Conservation (phyloP, 352 stramenopile species). For the Elongisporangium senticosum region DNA sequence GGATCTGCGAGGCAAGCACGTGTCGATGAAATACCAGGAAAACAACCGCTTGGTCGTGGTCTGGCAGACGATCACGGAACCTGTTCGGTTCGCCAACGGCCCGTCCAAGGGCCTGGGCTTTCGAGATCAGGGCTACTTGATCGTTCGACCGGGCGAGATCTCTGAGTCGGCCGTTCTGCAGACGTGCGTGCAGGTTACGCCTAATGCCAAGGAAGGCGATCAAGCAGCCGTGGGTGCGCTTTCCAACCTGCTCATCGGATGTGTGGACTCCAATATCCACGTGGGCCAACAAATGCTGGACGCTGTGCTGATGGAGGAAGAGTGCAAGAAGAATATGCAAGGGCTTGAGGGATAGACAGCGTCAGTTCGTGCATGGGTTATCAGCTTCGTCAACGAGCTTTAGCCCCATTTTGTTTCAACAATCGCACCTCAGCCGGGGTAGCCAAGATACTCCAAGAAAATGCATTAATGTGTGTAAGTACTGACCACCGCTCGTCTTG, state of each 20-base stretch:
- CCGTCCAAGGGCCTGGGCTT: slow-evolving; percentile 36
- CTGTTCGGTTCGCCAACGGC: slow-evolving; percentile 31
- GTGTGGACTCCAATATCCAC: slow-evolving; percentile 27
- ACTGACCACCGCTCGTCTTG: too few relatives aligned
- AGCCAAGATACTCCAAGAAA: too few relatives aligned
- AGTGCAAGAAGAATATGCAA: too few relatives aligned
- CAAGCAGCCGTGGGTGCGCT: slow-evolving; percentile 22
- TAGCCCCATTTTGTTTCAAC: too few relatives aligned
- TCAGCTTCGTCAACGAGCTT: too few relatives aligned
- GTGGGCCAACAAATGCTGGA: slow-evolving; percentile 18
- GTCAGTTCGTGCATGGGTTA: too few relatives aligned
- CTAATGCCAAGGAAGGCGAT: slow-evolving; percentile 14
- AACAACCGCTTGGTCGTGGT: slow-evolving; percentile 38
- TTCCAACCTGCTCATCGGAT: slow-evolving; percentile 28
- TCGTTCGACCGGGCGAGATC: slow-evolving; percentile 19
- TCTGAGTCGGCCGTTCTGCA: too few relatives aligned
- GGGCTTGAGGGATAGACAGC: too few relatives aligned
- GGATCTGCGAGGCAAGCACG: slow-evolving; percentile 33
- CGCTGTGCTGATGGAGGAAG: slow-evolving; percentile 22
- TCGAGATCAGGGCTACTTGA: slow-evolving; percentile 34
- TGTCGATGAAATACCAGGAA: slow-evolving; percentile 26
- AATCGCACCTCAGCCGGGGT: too few relatives aligned
- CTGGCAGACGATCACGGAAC: slow-evolving; percentile 31
- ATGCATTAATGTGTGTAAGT: too few relatives aligned
- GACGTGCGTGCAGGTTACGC: slow-evolving; percentile 1